Conservation (phyloP, 2,329 filamentous ascomycete genomes). For the Penicillium nordicum region DNA sequence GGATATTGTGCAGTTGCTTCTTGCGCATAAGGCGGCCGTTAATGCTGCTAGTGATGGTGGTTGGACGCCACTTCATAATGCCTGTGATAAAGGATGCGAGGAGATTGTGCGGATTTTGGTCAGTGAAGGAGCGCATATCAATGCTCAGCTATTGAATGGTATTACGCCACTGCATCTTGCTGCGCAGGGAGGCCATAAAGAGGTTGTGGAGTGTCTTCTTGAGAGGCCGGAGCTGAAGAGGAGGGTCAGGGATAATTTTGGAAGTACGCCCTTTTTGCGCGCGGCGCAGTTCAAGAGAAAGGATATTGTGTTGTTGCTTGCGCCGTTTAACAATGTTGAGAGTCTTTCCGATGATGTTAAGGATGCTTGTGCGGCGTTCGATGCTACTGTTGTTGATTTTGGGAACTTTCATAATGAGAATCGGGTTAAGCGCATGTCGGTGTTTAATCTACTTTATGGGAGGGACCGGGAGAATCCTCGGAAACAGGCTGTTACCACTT, state of each 20-base stretch:
- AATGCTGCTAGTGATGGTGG: constrained; percentile 50
- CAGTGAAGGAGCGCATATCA: constrained; percentile 34
- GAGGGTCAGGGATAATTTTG: constrained; percentile 37
- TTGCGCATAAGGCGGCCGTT: constrained; percentile 46
- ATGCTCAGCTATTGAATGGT: constrained; percentile 39
- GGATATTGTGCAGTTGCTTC: constrained; percentile 39
- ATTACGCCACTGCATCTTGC: constrained; percentile 41
- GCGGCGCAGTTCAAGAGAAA: constrained; percentile 40
- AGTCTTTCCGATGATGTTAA: constrained; percentile 40
- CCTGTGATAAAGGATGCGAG: constrained; percentile 49
- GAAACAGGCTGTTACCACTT: constrained; percentile 48
- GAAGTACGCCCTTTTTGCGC: constrained; percentile 41
- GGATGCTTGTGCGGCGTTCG: constrained; percentile 48
- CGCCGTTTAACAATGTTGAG: constrained; percentile 38
- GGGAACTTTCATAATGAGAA: constrained; percentile 44
- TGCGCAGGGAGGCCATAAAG: constrained; percentile 38
- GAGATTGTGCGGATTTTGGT: constrained; percentile 47
- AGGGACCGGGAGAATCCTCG: constrained; percentile 45
- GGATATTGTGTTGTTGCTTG: constrained; percentile 36
- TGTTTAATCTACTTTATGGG: constrained; percentile 53
- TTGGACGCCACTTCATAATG: constrained; percentile 55
- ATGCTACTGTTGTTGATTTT: constrained; percentile 55
- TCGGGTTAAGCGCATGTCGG: constrained; percentile 48
- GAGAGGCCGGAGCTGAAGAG: constrained; percentile 32
- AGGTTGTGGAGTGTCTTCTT: constrained; percentile 37